Evolutionary conservation across 495 filamentous ascomycete genomes (phyloP).

Genomic region (Talaromyces liani): DNA sequence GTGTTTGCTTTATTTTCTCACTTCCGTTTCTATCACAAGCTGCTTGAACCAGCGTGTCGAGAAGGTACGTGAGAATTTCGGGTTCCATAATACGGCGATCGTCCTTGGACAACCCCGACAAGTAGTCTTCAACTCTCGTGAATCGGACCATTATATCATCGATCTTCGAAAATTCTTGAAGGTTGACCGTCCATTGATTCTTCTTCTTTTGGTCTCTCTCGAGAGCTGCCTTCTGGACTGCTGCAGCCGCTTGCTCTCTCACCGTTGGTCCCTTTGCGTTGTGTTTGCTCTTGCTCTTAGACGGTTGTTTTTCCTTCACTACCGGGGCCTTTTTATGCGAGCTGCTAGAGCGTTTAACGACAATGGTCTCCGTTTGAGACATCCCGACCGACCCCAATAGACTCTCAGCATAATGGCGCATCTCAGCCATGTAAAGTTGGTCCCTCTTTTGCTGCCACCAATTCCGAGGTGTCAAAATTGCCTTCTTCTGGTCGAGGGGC

Average conservation of each 20-base stretch:
- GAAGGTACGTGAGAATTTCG: conserved; percentile 40
- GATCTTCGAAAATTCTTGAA: conserved; percentile 21
- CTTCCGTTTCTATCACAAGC: conserved; percentile 1
- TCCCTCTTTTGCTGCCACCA: not conserved
- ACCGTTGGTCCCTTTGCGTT: not conserved
- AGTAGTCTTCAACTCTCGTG: conserved; percentile 37
- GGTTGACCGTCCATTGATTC: not conserved
- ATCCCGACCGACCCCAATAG: not conserved
- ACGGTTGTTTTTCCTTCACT: not conserved
- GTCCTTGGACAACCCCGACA: conserved; percentile 18
- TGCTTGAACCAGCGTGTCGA: conserved; percentile 29
- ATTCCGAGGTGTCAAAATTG: not conserved
- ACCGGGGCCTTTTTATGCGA: not conserved
- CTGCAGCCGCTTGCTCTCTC: not conserved
- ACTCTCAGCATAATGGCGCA: not conserved
- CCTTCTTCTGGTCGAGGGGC: not conserved
- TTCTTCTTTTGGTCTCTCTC: not conserved
- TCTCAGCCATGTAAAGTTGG: not conserved
- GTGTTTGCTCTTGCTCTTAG: not conserved
- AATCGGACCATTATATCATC: conserved; percentile 25
- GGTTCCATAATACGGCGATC: conserved; percentile 12
- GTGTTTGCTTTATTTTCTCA: not conserved
- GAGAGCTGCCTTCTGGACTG: not conserved
- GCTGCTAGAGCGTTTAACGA: not conserved
- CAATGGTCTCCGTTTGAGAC: not conserved